A percentile compares a stretch with the other conserved stretches of the same genome.
Evolutionary conservation across 768 basidiomycete species (phyloP).

Genomic region (Jaapia argillacea): DNA sequence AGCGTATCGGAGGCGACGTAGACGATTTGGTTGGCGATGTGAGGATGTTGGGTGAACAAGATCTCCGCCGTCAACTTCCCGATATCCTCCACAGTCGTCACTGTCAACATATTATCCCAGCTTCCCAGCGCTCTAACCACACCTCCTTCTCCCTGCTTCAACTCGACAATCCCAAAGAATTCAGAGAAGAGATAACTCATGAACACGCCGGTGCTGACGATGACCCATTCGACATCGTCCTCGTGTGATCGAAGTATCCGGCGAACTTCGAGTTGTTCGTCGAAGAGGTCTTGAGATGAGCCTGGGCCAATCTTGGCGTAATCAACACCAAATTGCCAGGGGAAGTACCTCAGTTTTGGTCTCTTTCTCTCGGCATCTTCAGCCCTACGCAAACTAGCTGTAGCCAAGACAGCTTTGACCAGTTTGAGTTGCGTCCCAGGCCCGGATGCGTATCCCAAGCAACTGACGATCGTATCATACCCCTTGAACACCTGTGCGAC

Average conservation of each 20-base stretch:
- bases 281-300: conserved; percentile 20
- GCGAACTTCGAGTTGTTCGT: conserved; percentile 25
- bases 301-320: conserved; percentile 22
- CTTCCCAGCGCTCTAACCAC: conserved; percentile 16
- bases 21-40: conserved; percentile 14
- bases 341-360: too few species aligned
- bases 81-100: conserved; percentile 20
- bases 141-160: conserved; percentile 4
- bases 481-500: conserved; percentile 12
- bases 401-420: conserved; percentile 16
- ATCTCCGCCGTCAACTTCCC: conserved; percentile 16
- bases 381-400: conserved; percentile 13
- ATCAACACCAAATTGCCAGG: conserved; percentile 27
- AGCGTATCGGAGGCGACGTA: conserved; percentile 21
- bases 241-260: conserved; percentile 17
- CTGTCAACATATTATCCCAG: conserved; percentile 16
- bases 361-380: too few species aligned
- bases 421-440: conserved; percentile 18
- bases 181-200: conserved; percentile 19
- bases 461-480: conserved; percentile 15
- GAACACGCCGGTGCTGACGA: conserved; percentile 21
- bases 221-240: conserved; percentile 15
- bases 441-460: conserved; percentile 16
- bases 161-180: conserved; percentile 17
- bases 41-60: conserved; percentile 8